Conservation (phyloP, 169 alveolate species). For the Ichthyophthirius multifiliis region DNA sequence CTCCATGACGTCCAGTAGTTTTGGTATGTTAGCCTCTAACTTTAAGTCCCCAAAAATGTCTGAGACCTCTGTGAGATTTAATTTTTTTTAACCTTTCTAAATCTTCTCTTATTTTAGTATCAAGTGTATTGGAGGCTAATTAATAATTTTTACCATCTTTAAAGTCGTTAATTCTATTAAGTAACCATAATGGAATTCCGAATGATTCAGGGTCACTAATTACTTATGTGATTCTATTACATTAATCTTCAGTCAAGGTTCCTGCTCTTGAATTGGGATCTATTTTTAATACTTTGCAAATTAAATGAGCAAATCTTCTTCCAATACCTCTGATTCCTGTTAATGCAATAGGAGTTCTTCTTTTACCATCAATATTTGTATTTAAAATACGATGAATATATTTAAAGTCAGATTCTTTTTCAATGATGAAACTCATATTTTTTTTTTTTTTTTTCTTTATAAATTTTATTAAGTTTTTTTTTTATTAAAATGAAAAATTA, state of each 20-base stretch:
- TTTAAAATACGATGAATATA: conserved; percentile 98
- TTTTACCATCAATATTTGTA: conserved; percentile 99
- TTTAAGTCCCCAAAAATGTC: conserved; percentile 98
- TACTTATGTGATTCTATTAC: conserved; percentile 89
- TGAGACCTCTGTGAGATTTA: conserved; percentile 95
- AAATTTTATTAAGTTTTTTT: no score
- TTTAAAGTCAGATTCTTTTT: conserved; percentile 90
- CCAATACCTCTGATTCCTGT: conserved; percentile 99
- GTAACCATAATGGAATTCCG: conserved; percentile 98
- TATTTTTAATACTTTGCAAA: conserved; percentile 97
- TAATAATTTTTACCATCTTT: conserved; percentile 95
- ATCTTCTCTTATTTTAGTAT: conserved; percentile 98
- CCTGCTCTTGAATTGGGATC: conserved; percentile 98
- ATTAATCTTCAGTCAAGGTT: conserved; percentile 94
- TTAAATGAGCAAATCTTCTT: conserved; percentile 95
- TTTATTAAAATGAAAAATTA: no score
- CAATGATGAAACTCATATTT: conserved; percentile 31
- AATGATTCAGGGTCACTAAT: conserved; percentile 92
- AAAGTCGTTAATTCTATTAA: conserved; percentile 96
- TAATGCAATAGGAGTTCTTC: conserved; percentile 95
- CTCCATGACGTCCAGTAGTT: conserved; percentile 99
- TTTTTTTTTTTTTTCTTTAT: conserved; percentile 1
- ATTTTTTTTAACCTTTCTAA: conserved; percentile 98
- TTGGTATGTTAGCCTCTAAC: conserved; percentile 99
- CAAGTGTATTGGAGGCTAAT: conserved; percentile 93